Conservation (phyloP, 169 alveolate genomes). For the Babesia ovata region DNA sequence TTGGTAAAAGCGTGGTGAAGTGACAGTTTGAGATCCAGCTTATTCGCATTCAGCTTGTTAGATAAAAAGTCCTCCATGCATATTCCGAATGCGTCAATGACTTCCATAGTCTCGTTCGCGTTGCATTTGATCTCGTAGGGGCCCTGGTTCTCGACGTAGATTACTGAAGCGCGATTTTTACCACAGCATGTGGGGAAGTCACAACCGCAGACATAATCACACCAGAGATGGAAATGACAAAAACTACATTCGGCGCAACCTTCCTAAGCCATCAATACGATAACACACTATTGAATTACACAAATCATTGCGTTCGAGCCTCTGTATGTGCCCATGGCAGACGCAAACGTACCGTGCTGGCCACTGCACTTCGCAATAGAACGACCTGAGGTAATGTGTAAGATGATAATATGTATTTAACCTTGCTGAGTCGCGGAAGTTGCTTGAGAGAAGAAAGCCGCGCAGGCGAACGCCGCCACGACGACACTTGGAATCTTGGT, state of each 20-base stretch:
- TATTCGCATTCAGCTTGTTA: conserved; percentile 2
- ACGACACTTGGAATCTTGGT: conserved; percentile 16
- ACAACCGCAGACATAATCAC: no score
- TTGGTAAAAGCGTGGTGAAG: conserved; percentile 11
- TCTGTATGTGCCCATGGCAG: background rate
- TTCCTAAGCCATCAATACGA: no score
- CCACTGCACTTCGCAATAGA: conserved; percentile 13
- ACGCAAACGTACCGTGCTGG: conserved; percentile 29
- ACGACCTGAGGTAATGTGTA: background rate
- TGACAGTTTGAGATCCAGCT: background rate
- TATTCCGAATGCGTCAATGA: conserved; percentile 46
- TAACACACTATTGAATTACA: no score
- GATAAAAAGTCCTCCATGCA: conserved; percentile 24
- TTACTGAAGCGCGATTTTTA: background rate
- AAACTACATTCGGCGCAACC: no score
- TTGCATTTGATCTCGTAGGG: conserved; percentile 14
- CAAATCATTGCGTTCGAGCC: no score
- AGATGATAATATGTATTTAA: background rate
- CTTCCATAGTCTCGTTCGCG: conserved; percentile 1
- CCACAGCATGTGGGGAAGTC: background rate
- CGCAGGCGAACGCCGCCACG: background rate
- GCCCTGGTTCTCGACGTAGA: conserved; percentile 30
- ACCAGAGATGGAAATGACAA: no score
- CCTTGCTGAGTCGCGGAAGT: background rate
- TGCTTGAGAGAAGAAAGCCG: background rate